Evolutionary conservation across 371 early-diverging fungal species (phyloP).

Genomic region (Mucor racemosus): DNA sequence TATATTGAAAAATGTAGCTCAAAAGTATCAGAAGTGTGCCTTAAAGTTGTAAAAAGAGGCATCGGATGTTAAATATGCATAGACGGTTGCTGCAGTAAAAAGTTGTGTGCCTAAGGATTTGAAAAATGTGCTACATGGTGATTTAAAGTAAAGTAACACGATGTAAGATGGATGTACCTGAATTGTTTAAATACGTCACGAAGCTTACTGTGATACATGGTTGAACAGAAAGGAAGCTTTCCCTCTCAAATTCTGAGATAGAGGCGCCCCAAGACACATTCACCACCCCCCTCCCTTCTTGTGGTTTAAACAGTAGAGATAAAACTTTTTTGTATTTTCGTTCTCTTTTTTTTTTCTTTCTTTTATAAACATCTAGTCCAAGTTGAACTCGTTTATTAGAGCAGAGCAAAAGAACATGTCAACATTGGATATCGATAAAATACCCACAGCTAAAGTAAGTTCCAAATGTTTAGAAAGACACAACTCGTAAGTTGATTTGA

Average conservation of each 20-base stretch:
- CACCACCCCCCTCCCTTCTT: neutral
- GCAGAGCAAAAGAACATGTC: neutral
- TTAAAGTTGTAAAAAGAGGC: too few species aligned
- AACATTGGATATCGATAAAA: neutral
- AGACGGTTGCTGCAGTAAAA: neutral
- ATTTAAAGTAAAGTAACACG: slow-evolving; percentile 7
- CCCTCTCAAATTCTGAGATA: neutral
- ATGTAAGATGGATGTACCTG: neutral
- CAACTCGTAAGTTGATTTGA: too few species aligned
- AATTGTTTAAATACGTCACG: neutral
- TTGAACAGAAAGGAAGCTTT: slow-evolving; percentile 4
- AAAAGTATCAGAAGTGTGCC: too few species aligned
- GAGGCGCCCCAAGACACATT: neutral
- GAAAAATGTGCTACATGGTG: slow-evolving; percentile 4
- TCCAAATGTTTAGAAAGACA: neutral
- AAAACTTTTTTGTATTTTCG: neutral
- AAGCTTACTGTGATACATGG: slow-evolving; percentile 3
- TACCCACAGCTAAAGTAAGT: neutral
- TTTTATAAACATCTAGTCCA: neutral
- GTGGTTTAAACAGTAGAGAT: neutral
- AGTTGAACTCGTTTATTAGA: neutral
- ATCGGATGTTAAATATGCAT: too few species aligned
- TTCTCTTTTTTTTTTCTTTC: slow-evolving; percentile 1
- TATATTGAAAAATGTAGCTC: too few species aligned
- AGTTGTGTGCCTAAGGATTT: neutral